Conservation (phyloP, 139 green algal species). For the Chlorella sp. region DNA sequence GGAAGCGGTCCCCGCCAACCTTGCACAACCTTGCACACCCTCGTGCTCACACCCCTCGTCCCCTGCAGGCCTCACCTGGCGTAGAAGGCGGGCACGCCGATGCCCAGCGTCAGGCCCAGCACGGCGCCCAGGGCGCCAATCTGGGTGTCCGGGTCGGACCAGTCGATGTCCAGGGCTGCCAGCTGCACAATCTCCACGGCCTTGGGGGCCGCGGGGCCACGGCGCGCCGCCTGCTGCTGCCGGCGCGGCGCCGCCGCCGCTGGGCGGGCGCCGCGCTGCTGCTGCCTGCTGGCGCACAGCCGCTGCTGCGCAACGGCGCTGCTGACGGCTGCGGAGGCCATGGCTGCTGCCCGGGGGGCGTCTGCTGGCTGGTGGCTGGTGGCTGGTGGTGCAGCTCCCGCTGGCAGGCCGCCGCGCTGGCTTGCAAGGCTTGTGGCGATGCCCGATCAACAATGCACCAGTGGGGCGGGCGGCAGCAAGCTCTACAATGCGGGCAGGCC, state of each 20-base stretch:
- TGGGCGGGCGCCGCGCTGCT: neutral
- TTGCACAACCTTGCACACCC: too few species aligned
- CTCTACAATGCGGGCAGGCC: too few species aligned
- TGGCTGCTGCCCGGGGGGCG: neutral
- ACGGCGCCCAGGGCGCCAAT: constrained; percentile 62
- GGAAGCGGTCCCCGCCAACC: too few species aligned
- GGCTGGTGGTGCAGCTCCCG: neutral
- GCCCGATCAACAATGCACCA: too few species aligned
- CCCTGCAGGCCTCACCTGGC: constrained; percentile 45
- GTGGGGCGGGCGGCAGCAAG: too few species aligned
- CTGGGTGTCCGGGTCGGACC: constrained; percentile 74
- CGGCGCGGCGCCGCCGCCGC: neutral
- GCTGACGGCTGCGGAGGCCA: neutral
- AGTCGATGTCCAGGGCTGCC: constrained; percentile 80
- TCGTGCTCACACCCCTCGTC: too few species aligned
- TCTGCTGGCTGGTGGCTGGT: neutral
- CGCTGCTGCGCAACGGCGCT: neutral
- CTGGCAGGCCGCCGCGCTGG: too few species aligned
- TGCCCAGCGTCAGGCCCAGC: constrained; percentile 65
- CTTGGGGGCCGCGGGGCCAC: neutral
- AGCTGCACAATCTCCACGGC: constrained; percentile 19
- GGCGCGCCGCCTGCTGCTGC: constrained; percentile 6
- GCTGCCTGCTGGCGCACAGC: neutral
- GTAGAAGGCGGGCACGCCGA: constrained; percentile 84
- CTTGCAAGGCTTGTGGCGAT: too few species aligned